Conservation (phyloP, 2,329 filamentous ascomycete species). For the Penicillium occitanis region DNA sequence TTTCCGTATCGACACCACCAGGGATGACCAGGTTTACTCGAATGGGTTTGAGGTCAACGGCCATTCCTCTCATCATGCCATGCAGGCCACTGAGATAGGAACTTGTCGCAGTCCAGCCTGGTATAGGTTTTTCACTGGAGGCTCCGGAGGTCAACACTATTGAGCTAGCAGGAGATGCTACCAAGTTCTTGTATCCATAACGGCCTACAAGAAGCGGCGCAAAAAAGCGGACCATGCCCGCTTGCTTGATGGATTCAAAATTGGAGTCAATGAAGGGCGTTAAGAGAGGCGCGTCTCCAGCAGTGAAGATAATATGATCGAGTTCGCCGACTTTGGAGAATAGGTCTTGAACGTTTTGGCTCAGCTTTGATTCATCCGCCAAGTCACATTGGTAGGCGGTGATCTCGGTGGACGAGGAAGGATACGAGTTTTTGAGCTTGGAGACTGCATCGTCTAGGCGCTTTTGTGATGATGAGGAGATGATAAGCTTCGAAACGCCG, state of each 20-base stretch:
- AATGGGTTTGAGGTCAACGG: conserved; percentile 57
- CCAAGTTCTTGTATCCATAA: background rate
- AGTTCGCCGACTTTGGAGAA: conserved; percentile 3
- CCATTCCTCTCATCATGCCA: background rate
- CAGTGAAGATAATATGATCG: conserved; percentile 9
- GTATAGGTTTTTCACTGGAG: background rate
- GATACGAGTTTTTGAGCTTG: background rate
- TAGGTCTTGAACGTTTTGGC: background rate
- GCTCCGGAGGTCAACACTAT: conserved; percentile 44
- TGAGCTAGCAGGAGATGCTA: conserved; percentile 31
- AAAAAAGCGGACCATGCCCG: conserved; percentile 5
- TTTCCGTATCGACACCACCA: conserved; percentile 44
- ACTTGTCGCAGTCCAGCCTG: background rate
- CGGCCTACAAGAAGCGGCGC: background rate
- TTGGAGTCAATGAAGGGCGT: background rate
- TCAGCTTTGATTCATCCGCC: conserved; percentile 1
- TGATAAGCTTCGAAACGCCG: background rate
- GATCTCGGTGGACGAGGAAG: background rate
- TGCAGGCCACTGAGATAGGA: background rate
- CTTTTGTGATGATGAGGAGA: background rate
- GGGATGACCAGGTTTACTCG: conserved; percentile 45
- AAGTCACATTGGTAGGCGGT: background rate
- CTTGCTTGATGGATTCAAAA: background rate
- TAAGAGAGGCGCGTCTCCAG: conserved; percentile 1
- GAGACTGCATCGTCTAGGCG: background rate